Evolutionary conservation across 371 early-diverging fungal genomes (phyloP).

Genomic region (Rhizopus arrhizus): DNA sequence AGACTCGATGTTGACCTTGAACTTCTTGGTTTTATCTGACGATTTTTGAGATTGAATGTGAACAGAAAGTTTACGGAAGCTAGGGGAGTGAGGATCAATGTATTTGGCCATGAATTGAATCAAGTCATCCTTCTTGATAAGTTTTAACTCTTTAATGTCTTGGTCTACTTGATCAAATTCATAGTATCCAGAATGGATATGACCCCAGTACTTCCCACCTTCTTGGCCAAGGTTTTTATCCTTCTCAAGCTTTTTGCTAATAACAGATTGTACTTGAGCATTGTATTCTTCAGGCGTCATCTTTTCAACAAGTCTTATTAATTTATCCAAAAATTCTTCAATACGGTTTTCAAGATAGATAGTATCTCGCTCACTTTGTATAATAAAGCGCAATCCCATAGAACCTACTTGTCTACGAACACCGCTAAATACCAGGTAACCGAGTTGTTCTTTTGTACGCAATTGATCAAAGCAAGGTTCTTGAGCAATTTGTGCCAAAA

Average conservation of each 20-base stretch:
- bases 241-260: constrained; percentile 76
- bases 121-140: constrained; percentile 48
- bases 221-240: constrained; percentile 85
- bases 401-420: constrained; percentile 65
- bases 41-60: constrained; percentile 70
- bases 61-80: constrained; percentile 66
- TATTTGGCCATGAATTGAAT: constrained; percentile 62
- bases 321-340: constrained; percentile 70
- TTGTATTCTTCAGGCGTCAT: constrained; percentile 76
- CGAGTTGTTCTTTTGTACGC: constrained; percentile 89
- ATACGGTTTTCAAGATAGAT: constrained; percentile 82
- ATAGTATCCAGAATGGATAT: constrained; percentile 79
- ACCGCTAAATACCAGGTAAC: constrained; percentile 80
- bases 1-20: constrained; percentile 56
- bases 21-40: constrained; percentile 19
- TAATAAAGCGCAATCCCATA: constrained; percentile 73
- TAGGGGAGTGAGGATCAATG: constrained; percentile 59
- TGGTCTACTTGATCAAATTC: constrained; percentile 78
- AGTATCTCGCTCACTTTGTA: constrained; percentile 89
- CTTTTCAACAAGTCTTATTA: constrained; percentile 56
- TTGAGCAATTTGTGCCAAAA: constrained; percentile 77
- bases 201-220: constrained; percentile 75
- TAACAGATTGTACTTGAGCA: constrained; percentile 74
- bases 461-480: constrained; percentile 93
- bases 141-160: constrained; percentile 62